Evolutionary conservation across 352 stramenopile species (phyloP), one percentile per base, ranked within the genome.

Genomic region (Aphanomyces cochlioides): DNA sequence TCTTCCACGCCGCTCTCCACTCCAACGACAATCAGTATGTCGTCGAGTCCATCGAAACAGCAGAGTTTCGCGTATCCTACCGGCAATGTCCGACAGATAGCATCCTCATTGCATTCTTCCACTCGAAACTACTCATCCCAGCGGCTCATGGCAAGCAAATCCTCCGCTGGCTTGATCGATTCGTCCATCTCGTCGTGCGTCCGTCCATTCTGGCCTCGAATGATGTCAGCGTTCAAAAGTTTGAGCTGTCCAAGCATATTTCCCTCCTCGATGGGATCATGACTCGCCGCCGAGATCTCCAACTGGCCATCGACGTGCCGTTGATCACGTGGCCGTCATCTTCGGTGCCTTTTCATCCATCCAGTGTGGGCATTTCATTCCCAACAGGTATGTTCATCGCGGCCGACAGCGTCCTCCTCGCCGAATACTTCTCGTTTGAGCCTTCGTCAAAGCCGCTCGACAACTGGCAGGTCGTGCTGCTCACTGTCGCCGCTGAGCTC

Each of bases 1-100:
- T 89, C 63, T 85, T 77, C 64, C 78, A 89, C 50, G 82, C 82
- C 3, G 47, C 63, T 37, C 37, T 69, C 3, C 28, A 28, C 28
- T 28, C 28, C 28, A 28, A 28, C 28, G 63, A 59, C 63, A 34
- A 41, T 5, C 8, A 60, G 15, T 45, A 41, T 19, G 7, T n/a
- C 10, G 37, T 69, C 37, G 7, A 19, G 37, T 19, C 13, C 40
- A 12, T 69, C 12, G 63, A 50, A 15, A 60, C 40, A 7, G 6
- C 8, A 19, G 12, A 65, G 12, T 61, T 45, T 34, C 21, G 37
- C 4, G 38, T 69, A 10, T 17, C 41, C 6, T 69, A 69, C 38
- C 47, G 50, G 13, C 36, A 43, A 8, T 28, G 28, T 28, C n/a
- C 63, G 12, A 57, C 15, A 15, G 13, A 66, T n/a, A 47, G 63